Conservation (phyloP, 2,329 filamentous ascomycete genomes). For the Hypoxylon sp. region DNA sequence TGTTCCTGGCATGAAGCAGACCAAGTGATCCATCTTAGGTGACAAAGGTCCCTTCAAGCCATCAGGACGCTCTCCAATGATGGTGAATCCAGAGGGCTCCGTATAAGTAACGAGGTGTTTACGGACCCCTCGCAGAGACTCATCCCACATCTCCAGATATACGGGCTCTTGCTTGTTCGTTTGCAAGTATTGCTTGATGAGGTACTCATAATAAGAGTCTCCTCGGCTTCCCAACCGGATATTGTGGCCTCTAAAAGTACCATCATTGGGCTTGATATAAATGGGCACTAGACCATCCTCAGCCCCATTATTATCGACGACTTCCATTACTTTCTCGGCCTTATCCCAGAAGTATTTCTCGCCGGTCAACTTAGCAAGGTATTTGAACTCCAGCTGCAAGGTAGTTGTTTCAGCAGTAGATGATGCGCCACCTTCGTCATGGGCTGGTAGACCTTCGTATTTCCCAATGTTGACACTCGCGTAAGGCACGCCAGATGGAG, state of each 20-base stretch:
- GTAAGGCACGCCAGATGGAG: conserved; percentile 86
- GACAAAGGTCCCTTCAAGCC: conserved; percentile 77
- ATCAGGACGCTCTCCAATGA: conserved; percentile 86
- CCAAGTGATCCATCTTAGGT: conserved; percentile 97
- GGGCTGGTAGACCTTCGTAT: conserved; percentile 81
- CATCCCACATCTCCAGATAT: conserved; percentile 94
- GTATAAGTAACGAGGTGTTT: conserved; percentile 95
- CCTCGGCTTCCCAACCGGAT: conserved; percentile 94
- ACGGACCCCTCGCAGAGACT: conserved; percentile 85
- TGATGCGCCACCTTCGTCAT: conserved; percentile 87
- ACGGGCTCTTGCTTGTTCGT: conserved; percentile 88
- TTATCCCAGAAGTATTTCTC: conserved; percentile 94
- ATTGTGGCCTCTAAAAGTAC: conserved; percentile 85
- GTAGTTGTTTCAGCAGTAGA: conserved; percentile 95
- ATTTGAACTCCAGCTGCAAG: conserved; percentile 96
- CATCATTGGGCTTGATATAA: conserved; percentile 84
- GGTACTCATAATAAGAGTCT: conserved; percentile 98
- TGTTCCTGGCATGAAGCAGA: conserved; percentile 97
- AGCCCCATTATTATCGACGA: conserved; percentile 85
- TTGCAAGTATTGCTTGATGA: conserved; percentile 98
- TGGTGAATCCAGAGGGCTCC: conserved; percentile 82
- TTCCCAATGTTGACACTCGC: conserved; percentile 91
- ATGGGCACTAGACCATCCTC: conserved; percentile 91
- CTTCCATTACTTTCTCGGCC: conserved; percentile 90
- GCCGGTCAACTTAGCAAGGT: conserved; percentile 92